Conservation (phyloP, 768 basidiomycete genomes). For the Melanogaster broomeanus region DNA sequence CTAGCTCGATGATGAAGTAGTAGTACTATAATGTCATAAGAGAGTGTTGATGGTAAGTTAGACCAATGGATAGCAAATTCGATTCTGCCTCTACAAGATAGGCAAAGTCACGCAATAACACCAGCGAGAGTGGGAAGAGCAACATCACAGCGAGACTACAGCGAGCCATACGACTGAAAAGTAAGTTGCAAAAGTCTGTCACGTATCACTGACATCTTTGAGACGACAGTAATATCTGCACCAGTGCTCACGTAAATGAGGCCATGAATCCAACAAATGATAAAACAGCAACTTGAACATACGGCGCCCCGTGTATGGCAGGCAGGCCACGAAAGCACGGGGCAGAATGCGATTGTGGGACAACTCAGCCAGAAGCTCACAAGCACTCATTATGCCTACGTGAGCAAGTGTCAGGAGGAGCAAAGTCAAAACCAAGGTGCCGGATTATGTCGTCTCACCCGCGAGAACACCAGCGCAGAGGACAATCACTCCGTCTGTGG, state of each 20-base stretch:
- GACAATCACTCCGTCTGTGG: conserved; percentile 66
- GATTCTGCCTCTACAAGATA: too few species aligned
- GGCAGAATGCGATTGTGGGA: conserved; percentile 63
- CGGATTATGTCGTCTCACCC: conserved; percentile 37
- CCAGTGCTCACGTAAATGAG: conserved; percentile 61
- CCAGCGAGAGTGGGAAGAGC: conserved; percentile 59
- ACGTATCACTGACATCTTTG: conserved; percentile 50
- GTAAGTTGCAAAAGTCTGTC: neutral
- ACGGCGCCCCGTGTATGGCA: conserved; percentile 55
- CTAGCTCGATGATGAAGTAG: too few species aligned
- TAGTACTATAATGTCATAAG: too few species aligned
- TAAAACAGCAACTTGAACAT: conserved; percentile 53
- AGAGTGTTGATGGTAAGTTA: too few species aligned
- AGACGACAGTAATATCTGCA: conserved; percentile 53
- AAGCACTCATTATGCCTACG: conserved; percentile 58
- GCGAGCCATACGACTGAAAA: conserved; percentile 45
- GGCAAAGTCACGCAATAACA: conserved; percentile 60
- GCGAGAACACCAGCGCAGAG: conserved; percentile 73
- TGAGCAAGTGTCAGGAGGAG: conserved; percentile 2
- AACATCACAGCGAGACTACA: conserved; percentile 62
- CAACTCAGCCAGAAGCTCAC: conserved; percentile 58
- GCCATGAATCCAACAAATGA: conserved; percentile 49
- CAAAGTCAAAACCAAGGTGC: neutral
- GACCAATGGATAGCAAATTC: too few species aligned
- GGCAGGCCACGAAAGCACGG: conserved; percentile 42